Evolutionary conservation across 108 stramenopile genomes (phyloP).

Genomic region (Skeletonema grethae): DNA sequence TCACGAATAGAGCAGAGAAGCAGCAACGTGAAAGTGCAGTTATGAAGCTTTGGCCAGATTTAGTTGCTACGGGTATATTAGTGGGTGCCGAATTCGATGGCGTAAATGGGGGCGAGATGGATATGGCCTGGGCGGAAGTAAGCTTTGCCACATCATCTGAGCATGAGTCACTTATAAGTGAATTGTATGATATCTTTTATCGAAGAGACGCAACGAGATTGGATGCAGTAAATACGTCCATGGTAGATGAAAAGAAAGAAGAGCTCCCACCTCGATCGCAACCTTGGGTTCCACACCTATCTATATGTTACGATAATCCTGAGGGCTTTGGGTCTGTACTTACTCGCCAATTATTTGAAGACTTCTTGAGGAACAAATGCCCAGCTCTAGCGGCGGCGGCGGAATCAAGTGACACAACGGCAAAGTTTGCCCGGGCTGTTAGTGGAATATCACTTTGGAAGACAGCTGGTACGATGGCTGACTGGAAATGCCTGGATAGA

Average conservation of each 20-base stretch:
- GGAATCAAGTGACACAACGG: conserved; percentile 2
- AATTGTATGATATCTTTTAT: conserved; percentile 26
- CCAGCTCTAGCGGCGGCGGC: conserved; percentile 21
- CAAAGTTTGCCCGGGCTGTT: conserved; percentile 22
- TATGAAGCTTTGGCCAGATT: conserved; percentile 37
- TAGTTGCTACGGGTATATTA: conserved; percentile 26
- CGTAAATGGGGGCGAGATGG: conserved; percentile 42
- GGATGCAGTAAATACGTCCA: background rate
- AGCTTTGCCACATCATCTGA: conserved; percentile 32
- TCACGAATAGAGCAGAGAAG: conserved; percentile 18
- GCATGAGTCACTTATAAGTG: conserved; percentile 35
- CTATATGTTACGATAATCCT: conserved; percentile 49
- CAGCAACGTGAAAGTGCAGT: conserved; percentile 5
- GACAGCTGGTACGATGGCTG: conserved; percentile 31
- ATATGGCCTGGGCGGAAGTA: conserved; percentile 53
- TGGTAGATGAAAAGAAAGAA: conserved; percentile 9
- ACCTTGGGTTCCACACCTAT: conserved; percentile 45
- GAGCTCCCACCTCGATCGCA: conserved; percentile 22
- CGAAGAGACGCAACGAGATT: background rate
- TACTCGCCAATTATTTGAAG: conserved; percentile 11
- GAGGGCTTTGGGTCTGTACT: conserved; percentile 26
- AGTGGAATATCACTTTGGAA: conserved; percentile 41
- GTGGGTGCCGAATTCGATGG: conserved; percentile 39
- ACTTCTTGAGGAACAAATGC: conserved; percentile 25
- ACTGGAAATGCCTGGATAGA: conserved; percentile 45